Evolutionary conservation across 495 filamentous ascomycete species (phyloP).

Genomic region (Talaromyces borbonicus): DNA sequence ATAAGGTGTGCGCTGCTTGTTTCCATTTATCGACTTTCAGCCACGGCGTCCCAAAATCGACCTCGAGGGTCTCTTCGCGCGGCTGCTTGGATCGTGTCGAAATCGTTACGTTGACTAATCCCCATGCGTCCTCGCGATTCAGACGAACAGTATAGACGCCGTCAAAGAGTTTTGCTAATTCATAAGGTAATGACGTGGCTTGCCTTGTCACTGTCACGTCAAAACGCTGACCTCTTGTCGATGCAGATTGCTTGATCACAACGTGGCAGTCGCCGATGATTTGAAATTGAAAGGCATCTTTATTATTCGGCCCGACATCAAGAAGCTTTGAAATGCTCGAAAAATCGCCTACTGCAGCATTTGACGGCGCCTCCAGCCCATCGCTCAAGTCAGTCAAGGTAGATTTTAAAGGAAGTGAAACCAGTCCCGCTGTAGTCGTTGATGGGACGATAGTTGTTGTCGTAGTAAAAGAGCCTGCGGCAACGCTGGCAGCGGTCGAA

Average conservation of each 20-base stretch:
- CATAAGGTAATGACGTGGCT: slow-evolving; percentile 31
- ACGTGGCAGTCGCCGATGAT: slow-evolving; percentile 53
- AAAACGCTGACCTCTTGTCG: slow-evolving; percentile 42
- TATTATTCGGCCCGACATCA: slow-evolving; percentile 5
- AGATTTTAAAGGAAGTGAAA: slow-evolving; percentile 19
- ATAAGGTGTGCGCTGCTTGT: slow-evolving; percentile 33
- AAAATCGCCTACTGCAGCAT: slow-evolving; percentile 14
- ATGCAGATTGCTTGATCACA: slow-evolving; percentile 44
- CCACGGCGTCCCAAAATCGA: slow-evolving; percentile 57
- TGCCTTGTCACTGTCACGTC: slow-evolving; percentile 40
- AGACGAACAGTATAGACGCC: slow-evolving; percentile 50
- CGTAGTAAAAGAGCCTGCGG: slow-evolving; percentile 10
- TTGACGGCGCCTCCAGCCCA: slow-evolving; percentile 9
- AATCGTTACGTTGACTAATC: slow-evolving; percentile 47
- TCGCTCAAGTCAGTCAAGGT: slow-evolving; percentile 11
- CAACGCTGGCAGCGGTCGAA: slow-evolving; percentile 11
- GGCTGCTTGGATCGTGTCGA: slow-evolving; percentile 40
- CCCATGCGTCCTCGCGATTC: slow-evolving; percentile 47
- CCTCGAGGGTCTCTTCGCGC: slow-evolving; percentile 41
- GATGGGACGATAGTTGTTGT: slow-evolving; percentile 10
- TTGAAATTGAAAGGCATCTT: slow-evolving; percentile 48
- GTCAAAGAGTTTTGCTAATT: slow-evolving; percentile 45
- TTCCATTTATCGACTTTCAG: slow-evolving; percentile 49
- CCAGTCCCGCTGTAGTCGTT: slow-evolving; percentile 13
- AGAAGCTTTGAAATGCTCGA: slow-evolving; percentile 13